These are phyloP conservation scores for Daedaleopsis nitida DNA, from an alignment of 768 basidiomycete species.

Conservation along the genomic window DNA sequence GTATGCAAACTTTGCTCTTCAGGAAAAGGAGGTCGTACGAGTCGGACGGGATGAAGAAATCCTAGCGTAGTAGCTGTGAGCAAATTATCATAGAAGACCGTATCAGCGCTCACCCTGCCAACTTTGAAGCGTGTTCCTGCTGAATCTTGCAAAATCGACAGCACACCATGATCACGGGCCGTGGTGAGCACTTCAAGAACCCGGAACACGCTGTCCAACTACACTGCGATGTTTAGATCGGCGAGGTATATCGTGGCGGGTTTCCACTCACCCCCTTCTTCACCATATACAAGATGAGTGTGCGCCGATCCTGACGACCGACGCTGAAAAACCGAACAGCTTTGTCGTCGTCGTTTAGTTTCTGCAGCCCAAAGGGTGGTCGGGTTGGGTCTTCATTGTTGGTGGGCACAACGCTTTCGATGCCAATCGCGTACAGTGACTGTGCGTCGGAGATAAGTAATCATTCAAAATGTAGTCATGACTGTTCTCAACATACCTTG, in stretches of 20 bases:
- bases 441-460: constrained; percentile 11
- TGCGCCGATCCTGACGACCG: constrained; percentile 46
- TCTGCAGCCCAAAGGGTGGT: constrained; percentile 41
- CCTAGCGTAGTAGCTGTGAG: constrained; percentile 35
- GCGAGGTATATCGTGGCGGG: neutral
- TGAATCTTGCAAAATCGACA: constrained; percentile 61
- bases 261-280: constrained; percentile 6
- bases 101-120: neutral
- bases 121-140: constrained; percentile 61
- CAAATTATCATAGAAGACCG: neutral
- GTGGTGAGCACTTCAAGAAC: constrained; percentile 83
- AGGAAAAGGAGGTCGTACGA: constrained; percentile 50
- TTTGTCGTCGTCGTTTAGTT: constrained; percentile 39
- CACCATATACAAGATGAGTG: constrained; percentile 49
- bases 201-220: constrained; percentile 88
- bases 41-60: constrained; percentile 89
- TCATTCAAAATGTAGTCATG: neutral
- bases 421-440: constrained; percentile 46
- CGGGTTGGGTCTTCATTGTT: constrained; percentile 25
- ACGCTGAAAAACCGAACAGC: constrained; percentile 54
- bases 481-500: constrained; percentile 31
- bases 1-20: constrained; percentile 16
- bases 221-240: neutral
- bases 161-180: constrained; percentile 39
- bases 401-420: constrained; percentile 52